phyloP scores from a whole-genome alignment of 2,329 filamentous ascomycete species.

The Ceratocystis destructans region DNA sequence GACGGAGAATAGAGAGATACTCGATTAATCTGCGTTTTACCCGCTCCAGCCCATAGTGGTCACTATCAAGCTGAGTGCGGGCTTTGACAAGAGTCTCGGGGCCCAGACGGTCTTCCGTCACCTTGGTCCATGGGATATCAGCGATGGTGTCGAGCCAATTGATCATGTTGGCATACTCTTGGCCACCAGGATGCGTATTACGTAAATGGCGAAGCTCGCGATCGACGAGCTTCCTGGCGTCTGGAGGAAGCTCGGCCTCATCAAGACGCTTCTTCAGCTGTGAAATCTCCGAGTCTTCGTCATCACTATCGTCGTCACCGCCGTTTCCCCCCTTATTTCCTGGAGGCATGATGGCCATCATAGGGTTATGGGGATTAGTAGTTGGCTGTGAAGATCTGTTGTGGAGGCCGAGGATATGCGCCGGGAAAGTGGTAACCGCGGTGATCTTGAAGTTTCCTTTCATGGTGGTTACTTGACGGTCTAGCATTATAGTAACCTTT shows the following conservation, averaged over 20 bases:
- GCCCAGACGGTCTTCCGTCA: conserved; percentile 75
- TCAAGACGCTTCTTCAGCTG: conserved; percentile 82
- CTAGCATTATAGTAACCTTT: conserved; percentile 70
- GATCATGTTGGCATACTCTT: conserved; percentile 85
- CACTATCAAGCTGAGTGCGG: conserved; percentile 80
- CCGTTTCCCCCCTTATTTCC: conserved; percentile 24
- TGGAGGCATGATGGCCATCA: conserved; percentile 26
- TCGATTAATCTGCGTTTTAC: conserved; percentile 94
- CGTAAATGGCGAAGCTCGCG: conserved; percentile 75
- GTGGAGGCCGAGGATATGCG: conserved; percentile 38
- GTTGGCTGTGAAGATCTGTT: conserved; percentile 24
- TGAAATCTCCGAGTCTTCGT: conserved; percentile 79
- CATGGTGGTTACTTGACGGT: conserved; percentile 67
- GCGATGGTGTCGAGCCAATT: conserved; percentile 89
- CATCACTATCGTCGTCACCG: conserved; percentile 52
- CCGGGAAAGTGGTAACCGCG: conserved; percentile 52
- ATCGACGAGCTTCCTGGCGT: conserved; percentile 81
- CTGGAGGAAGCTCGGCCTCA: conserved; percentile 63
- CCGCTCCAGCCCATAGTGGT: conserved; percentile 91
- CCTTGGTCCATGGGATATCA: conserved; percentile 82
- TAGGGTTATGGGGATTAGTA: conserved; percentile 25
- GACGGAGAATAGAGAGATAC: conserved; percentile 86
- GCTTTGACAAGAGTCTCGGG: conserved; percentile 64
- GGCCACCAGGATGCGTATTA: conserved; percentile 93
- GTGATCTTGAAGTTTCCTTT: conserved; percentile 82